Evolutionary conservation across 2,329 filamentous ascomycete genomes (phyloP), one percentile per base, ranked within the genome.

Genomic region (Teratosphaeria viscida): DNA sequence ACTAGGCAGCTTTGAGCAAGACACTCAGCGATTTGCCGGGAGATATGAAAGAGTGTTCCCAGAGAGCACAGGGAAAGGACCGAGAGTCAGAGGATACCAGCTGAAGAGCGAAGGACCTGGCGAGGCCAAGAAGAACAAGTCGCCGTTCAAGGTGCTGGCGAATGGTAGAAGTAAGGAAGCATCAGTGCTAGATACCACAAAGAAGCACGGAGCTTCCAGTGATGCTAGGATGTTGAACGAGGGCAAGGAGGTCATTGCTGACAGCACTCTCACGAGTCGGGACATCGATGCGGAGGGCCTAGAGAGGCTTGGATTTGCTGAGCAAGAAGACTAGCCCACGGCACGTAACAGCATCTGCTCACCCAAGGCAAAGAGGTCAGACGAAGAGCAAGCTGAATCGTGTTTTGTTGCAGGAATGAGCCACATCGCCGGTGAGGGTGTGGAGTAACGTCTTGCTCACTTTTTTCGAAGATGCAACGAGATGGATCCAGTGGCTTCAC

Each of bases 61-160:
- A 0, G 78, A 81, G 52, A 87, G 86, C 43, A 90, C 85, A 0
- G 92, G 91, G 0, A 79, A 87, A 67, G 85, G 92, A 10, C 94
- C 94, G 10, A 82, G 82, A 68, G 80, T 88, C 39, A 81, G 91
- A 67, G 91, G 91, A 1, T 95, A 95, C 68, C 88, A 95, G 69
- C 88, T 86, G 72, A 90, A 88, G 73, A 83, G 84, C 56, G 82
- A 85, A 55, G 85, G 83, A 0, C 81, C 82, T 7, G 82, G 85
- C 55, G 80, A 82, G 58, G 70, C 74, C 32, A 87, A 81, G 72
- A 86, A 85, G 66, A 91, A 92, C 71, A 79, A 82, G 43, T 79
- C 84, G 12, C 80, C 82, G 1, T 95, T 86, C 79, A 82, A 82
- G 52, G 81, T 81, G 59, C 37, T 54, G 57, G 53, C 27, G 4